Evolutionary conservation across 768 basidiomycete species (phyloP), one percentile per base, ranked within the genome.

Genomic region (Auriculariales sp.): DNA sequence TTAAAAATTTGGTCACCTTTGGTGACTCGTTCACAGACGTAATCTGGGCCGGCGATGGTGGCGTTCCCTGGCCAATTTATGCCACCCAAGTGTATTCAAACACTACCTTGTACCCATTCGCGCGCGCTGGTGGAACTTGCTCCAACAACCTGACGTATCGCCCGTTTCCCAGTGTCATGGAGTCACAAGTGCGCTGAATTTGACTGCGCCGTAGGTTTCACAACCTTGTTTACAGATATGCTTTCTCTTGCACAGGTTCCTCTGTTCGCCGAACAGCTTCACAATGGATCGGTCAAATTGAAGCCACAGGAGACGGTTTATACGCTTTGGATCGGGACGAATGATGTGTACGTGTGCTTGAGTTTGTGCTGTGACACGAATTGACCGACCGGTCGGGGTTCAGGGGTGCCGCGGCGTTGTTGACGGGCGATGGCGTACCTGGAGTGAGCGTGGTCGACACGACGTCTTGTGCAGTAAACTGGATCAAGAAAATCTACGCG

Each of bases 1-100:
- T n/a, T n/a, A n/a, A n/a, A n/a, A n/a, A n/a, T 7, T n/a, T 2
- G 7, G 22, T 44, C 19, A 44, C 2, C 22, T 22, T 5, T 50
- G 80, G 81, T 3, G 80, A 82, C 61, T 76, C 73, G 47, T 81
- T 78, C 56, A 78, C 77, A 0, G 80, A 82, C 51, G 60, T 74
- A 2, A 71, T 70, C 4, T 50, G 52, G 28, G 53, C 64, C n/a
- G 66, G 66, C 0, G 66, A 71, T 49, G 39, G 39, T 11, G 39
- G 39, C 4, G 22, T 25, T 11, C 22, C 39, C 4, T 44, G 39
- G 39, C 39, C 39, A 5, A 25, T 44, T 12, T 44, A 22, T 25
- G 39, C 39, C 7, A 25, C 39, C n/a, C n/a, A n/a, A 10, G 22
- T 19, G 22, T 19, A 44, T 25, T 19, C 39, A 11, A 10, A 25